Evolutionary conservation across 1,139 yeast genomes (phyloP).

Genomic region (Sporopachydermia cereana): DNA sequence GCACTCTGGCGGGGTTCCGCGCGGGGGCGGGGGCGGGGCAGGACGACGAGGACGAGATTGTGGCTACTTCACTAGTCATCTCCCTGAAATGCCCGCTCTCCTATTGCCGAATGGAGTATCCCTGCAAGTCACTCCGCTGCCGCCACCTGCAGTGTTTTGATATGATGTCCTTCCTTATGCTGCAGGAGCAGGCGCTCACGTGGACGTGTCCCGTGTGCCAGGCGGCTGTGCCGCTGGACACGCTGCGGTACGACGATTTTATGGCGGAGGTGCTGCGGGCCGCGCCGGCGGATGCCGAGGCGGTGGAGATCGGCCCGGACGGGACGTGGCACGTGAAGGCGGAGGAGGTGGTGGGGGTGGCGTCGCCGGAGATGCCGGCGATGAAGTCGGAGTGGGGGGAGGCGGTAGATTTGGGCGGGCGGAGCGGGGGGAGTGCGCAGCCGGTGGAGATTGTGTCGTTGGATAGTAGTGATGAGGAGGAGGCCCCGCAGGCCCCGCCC

Average conservation of each 20-base stretch:
- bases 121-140: conserved; percentile 27
- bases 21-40: too few relatives aligned
- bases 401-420: background rate
- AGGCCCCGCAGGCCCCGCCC: background rate
- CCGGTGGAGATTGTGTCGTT: background rate
- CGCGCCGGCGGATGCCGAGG: conserved; percentile 1
- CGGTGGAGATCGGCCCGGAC: background rate
- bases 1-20: conserved; percentile 16
- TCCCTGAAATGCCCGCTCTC: conserved; percentile 28
- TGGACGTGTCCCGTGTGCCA: conserved; percentile 34
- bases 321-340: conserved; percentile 6
- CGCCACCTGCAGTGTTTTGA: conserved; percentile 32
- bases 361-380: background rate
- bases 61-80: conserved; percentile 23
- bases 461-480: conserved; percentile 3
- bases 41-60: conserved; percentile 30
- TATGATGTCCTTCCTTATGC: conserved; percentile 24
- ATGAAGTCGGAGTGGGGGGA: background rate
- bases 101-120: conserved; percentile 24
- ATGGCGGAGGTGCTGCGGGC: background rate
- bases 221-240: conserved; percentile 18
- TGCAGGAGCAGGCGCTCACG: conserved; percentile 31
- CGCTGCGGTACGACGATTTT: conserved; percentile 5
- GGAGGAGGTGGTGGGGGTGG: conserved; percentile 1
- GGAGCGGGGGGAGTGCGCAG: background rate